Evolutionary conservation across 495 filamentous ascomycete genomes (phyloP), one percentile per base, ranked within the genome.

Genomic region (Penicilliopsis zonata): DNA sequence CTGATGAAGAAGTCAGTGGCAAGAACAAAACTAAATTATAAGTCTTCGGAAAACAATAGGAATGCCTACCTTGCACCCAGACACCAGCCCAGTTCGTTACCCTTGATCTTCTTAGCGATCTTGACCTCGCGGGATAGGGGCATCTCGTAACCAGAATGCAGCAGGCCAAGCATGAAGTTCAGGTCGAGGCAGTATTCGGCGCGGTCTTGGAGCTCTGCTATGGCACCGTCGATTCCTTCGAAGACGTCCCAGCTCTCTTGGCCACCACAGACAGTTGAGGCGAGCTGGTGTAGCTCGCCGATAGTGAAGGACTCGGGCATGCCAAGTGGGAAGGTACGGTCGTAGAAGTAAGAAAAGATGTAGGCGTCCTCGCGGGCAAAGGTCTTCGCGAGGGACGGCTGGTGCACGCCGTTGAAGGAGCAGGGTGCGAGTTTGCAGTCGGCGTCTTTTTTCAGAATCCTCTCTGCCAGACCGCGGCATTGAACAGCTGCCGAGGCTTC

Each of bases 141-240:
- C 86, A 98, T 96, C 43, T 94, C 90, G 54, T 98, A 98, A 13
- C 90, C 90, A 1, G 86, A 95, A 55, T 95, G 87, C 37, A 95
- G 60, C 31, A 98, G 63, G 14, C 80, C 80, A 38, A 93, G 51
- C 86, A 94, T 93, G 54, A 95, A 98, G 56, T 80, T 96, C 40
- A 98, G 61, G 53, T 98, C 90, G 52, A 96, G 57, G 61, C 90
- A 98, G 55, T 77, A 80, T 57, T 96, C 86, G 8, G 90, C 83
- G 32, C 90, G 69, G 34, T 68, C 85, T 17, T 52, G 59, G 13
- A 98, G 67, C 50, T 95, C 83, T 1, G 71, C 64, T 30, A 68
- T 36, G 0, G 90, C 90, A 8, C 70, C 74, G 2, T 78, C 73
- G 9, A 94, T 64, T 33, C 65, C 68, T 36, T 69, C 57, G 44